These are phyloP conservation scores for Nannochloropsis gaditana DNA, from an alignment of 108 stramenopile species.

Conservation along the genomic window DNA sequence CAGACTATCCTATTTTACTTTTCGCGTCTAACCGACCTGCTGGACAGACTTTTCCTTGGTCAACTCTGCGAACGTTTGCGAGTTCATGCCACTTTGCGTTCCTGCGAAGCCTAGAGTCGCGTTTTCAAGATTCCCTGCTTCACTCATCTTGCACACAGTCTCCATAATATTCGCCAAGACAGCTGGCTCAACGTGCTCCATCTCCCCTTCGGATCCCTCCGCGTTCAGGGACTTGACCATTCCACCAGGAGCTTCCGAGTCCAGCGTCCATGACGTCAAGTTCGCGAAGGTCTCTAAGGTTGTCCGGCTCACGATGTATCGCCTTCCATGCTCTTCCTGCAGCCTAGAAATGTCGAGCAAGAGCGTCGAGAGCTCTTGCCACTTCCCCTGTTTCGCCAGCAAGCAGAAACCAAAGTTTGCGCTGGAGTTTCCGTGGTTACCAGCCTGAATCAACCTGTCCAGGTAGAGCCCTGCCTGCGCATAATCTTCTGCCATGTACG, in stretches of 20 bases:
- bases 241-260: not conserved
- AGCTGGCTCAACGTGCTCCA: not conserved
- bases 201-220: too few relatives aligned
- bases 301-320: conserved; percentile 13
- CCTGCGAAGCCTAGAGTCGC: too few relatives aligned
- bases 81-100: too few relatives aligned
- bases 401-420: conserved; percentile 20
- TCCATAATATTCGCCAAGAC: not conserved
- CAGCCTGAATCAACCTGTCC: not conserved
- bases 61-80: too few relatives aligned
- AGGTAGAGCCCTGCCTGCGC: not conserved
- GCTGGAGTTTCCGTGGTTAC: not conserved
- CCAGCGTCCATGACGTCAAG: not conserved
- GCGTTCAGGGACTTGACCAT: not conserved
- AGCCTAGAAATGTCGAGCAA: not conserved
- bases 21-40: too few relatives aligned
- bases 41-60: too few relatives aligned
- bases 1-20: too few relatives aligned
- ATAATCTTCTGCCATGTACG: not conserved
- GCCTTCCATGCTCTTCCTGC: not conserved
- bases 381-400: conserved; percentile 7
- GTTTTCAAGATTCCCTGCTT: too few relatives aligned
- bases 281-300: not conserved
- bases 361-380: not conserved
- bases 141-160: not conserved